These are phyloP conservation scores for Blastomyces parvus DNA, from an alignment of 2,329 filamentous ascomycete genomes.

Conservation along the genomic window DNA sequence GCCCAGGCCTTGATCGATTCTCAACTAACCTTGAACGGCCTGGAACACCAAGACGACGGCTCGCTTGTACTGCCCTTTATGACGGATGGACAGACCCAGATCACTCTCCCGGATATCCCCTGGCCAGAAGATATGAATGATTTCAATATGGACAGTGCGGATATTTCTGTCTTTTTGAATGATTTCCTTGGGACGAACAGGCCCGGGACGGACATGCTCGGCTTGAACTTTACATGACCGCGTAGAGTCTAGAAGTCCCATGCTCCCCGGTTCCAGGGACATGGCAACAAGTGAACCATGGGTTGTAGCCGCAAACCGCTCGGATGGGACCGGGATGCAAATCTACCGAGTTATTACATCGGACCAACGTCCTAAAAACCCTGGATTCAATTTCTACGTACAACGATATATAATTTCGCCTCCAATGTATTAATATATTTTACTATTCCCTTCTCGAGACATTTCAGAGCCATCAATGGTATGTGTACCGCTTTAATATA, in stretches of 20 bases:
- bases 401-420: not conserved
- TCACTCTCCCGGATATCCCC: conserved; percentile 19
- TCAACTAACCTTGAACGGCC: conserved; percentile 18
- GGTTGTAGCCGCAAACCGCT: not conserved
- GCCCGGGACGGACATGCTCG: conserved; percentile 22
- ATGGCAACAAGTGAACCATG: not conserved
- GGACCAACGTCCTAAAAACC: not conserved
- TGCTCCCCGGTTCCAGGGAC: not conserved
- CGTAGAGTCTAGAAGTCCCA: not conserved
- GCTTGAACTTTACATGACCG: conserved; percentile 1
- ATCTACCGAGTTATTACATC: not conserved
- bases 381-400: not conserved
- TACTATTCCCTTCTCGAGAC: not conserved
- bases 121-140: conserved; percentile 21
- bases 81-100: conserved; percentile 15
- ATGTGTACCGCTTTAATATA: not conserved
- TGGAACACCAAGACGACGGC: conserved; percentile 20
- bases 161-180: conserved; percentile 23
- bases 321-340: not conserved
- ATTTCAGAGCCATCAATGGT: not conserved
- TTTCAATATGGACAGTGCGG: conserved; percentile 18
- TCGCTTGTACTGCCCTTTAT: conserved; percentile 18
- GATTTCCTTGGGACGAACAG: conserved; percentile 22
- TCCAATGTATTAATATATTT: not conserved
- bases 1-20: conserved; percentile 21